Percentiles rank a stretch among this genome's conserved stretches.
phyloP scores from a whole-genome alignment of 2,329 filamentous ascomycete genomes.

The Fusarium mangiferae region DNA sequence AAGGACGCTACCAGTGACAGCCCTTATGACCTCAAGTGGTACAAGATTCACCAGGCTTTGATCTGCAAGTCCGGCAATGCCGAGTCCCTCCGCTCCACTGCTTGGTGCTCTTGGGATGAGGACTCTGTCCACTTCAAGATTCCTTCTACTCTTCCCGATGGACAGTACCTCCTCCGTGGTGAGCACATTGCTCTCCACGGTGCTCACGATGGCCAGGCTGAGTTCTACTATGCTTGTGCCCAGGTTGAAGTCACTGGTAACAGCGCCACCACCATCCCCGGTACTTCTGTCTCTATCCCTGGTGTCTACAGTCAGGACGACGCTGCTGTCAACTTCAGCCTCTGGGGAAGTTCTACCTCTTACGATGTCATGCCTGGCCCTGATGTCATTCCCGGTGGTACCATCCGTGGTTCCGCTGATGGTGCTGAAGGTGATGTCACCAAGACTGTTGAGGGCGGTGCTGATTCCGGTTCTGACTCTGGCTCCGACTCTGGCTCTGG shows the following conservation, averaged over 20 bases:
- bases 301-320: slow-evolving; percentile 24
- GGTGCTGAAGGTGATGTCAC: slow-evolving; percentile 1
- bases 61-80: slow-evolving; percentile 10
- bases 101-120: slow-evolving; percentile 16
- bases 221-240: slow-evolving; percentile 37
- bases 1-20: background rate
- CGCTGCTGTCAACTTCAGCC: slow-evolving; percentile 13
- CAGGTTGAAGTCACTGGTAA: slow-evolving; percentile 30
- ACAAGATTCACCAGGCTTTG: slow-evolving; percentile 21
- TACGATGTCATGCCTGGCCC: slow-evolving; percentile 11
- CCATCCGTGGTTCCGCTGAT: slow-evolving; percentile 13
- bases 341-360: slow-evolving; percentile 9
- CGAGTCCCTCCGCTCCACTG: slow-evolving; percentile 10
- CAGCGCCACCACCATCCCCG: slow-evolving; percentile 6
- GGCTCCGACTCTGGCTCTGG: background rate
- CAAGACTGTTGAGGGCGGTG: slow-evolving; percentile 7
- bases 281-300: slow-evolving; percentile 13
- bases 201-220: slow-evolving; percentile 28
- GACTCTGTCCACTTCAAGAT: slow-evolving; percentile 24
- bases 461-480: background rate
- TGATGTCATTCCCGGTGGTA: slow-evolving; percentile 17
- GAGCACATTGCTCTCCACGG: slow-evolving; percentile 37
- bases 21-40: slow-evolving; percentile 7
- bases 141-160: slow-evolving; percentile 9
- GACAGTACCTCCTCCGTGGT: slow-evolving; percentile 30